A percentile compares a stretch with the other conserved stretches of the same genome.
These are phyloP conservation scores for Rhododendron griersonianum DNA, from an alignment of 148 eudicot species.

Conservation along the genomic window DNA sequence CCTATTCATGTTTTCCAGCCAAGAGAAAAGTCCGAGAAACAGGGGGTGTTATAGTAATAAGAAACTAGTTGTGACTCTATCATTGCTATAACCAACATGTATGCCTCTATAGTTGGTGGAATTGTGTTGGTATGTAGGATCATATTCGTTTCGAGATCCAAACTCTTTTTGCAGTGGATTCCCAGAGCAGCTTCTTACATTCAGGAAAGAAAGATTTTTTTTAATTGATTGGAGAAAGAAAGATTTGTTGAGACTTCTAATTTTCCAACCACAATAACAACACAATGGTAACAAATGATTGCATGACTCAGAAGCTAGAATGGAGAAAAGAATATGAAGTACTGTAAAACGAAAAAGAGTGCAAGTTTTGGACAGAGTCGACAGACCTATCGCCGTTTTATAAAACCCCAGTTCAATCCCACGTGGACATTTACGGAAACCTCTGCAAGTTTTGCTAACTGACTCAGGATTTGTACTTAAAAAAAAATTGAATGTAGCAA, in stretches of 20 bases:
- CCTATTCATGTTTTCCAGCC: background rate
- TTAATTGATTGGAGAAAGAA: background rate
- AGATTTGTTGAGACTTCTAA: background rate
- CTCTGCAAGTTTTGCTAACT: background rate
- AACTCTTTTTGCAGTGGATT: background rate
- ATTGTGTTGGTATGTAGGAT: background rate
- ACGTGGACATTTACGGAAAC: background rate
- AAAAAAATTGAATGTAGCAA: background rate
- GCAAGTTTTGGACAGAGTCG: background rate
- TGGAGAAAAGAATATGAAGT: background rate
- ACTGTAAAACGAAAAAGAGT: background rate
- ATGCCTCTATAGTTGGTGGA: background rate
- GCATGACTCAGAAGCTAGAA: background rate
- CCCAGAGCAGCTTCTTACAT: background rate
- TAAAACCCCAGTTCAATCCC: background rate
- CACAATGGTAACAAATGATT: background rate
- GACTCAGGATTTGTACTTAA: background rate
- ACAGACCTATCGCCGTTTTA: background rate
- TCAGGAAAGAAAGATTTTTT: background rate
- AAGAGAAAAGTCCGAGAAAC: background rate
- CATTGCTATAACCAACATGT: background rate
- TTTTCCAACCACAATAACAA: background rate
- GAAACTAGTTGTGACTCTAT: background rate
- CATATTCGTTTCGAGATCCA: background rate
- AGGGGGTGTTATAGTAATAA: background rate